A percentile compares a stretch with the other conserved stretches of the same genome.
Evolutionary conservation across 768 basidiomycete genomes (phyloP).

Genomic region (Serendipita sp.): DNA sequence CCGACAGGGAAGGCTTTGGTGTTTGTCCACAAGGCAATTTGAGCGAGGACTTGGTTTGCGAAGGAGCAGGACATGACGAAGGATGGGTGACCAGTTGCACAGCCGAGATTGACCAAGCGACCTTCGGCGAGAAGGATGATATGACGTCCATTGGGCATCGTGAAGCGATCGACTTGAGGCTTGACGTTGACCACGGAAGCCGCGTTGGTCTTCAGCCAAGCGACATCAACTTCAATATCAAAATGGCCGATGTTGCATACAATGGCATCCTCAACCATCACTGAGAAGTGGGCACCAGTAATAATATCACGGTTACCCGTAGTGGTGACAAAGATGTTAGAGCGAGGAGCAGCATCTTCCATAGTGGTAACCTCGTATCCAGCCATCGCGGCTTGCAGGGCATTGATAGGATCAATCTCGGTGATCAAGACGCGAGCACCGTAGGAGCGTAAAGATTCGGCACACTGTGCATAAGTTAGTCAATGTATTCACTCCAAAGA

Average conservation of each 20-base stretch:
- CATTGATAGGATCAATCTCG: slow-evolving; percentile 99
- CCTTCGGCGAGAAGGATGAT: slow-evolving; percentile 96
- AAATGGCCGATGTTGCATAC: slow-evolving; percentile 60
- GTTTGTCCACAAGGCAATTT: slow-evolving; percentile 95
- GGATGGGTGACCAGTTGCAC: slow-evolving; percentile 96
- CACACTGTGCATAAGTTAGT: slow-evolving; percentile 48
- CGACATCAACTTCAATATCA: slow-evolving; percentile 70
- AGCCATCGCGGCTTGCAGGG: slow-evolving; percentile 98
- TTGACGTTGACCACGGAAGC: slow-evolving; percentile 76
- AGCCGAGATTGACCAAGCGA: slow-evolving; percentile 97
- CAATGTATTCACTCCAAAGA: neutral
- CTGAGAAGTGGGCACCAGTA: slow-evolving; percentile 73
- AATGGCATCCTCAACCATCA: slow-evolving; percentile 96
- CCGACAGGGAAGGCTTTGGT: slow-evolving; percentile 87
- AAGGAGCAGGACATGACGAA: slow-evolving; percentile 99
- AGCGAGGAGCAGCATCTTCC: slow-evolving; percentile 84
- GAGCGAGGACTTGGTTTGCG: slow-evolving; percentile 94
- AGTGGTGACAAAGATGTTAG: slow-evolving; percentile 93
- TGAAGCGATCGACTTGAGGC: slow-evolving; percentile 97
- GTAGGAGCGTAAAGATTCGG: slow-evolving; percentile 92
- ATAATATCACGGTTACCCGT: slow-evolving; percentile 99
- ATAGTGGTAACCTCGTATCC: slow-evolving; percentile 98
- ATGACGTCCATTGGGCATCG: slow-evolving; percentile 83
- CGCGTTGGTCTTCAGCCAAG: slow-evolving; percentile 93
- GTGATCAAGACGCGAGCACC: slow-evolving; percentile 92